phyloP scores from a whole-genome alignment of 2,329 filamentous ascomycete genomes.

The Neoscytalidium dimidiatum region DNA sequence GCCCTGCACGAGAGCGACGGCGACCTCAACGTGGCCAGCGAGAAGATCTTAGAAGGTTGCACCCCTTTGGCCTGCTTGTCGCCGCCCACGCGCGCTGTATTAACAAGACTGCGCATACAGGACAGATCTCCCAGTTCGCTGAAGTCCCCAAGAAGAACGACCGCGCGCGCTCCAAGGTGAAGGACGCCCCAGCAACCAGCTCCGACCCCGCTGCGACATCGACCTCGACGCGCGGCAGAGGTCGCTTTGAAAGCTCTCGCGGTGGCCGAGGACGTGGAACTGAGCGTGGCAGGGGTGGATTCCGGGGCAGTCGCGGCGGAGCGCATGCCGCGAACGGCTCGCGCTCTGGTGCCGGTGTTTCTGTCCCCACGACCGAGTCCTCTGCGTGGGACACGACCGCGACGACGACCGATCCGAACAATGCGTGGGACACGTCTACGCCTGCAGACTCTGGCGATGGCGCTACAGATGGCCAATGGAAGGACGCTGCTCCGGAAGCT shows the following conservation, averaged over 20 bases:
- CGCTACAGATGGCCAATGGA: conserved; percentile 47
- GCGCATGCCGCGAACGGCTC: conserved; percentile 64
- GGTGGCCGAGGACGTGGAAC: conserved; percentile 61
- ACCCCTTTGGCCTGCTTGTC: not conserved
- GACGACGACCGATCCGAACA: conserved; percentile 29
- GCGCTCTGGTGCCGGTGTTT: conserved; percentile 50
- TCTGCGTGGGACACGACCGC: conserved; percentile 57
- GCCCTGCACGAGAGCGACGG: conserved; percentile 86
- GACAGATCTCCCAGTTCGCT: conserved; percentile 79
- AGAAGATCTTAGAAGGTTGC: conserved; percentile 76
- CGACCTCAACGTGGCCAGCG: conserved; percentile 70
- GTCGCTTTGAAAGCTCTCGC: conserved; percentile 46
- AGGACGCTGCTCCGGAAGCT: conserved; percentile 30
- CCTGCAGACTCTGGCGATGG: conserved; percentile 32
- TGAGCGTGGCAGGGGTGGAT: conserved; percentile 55
- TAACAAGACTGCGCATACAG: conserved; percentile 45
- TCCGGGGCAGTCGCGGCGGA: conserved; percentile 64
- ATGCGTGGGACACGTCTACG: conserved; percentile 27
- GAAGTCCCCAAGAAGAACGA: conserved; percentile 82
- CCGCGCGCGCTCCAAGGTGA: conserved; percentile 69
- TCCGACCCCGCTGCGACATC: conserved; percentile 40
- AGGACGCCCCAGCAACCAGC: conserved; percentile 60
- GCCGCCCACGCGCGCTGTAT: conserved; percentile 24
- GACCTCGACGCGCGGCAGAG: conserved; percentile 8
- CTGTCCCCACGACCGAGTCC: conserved; percentile 71